These are phyloP conservation scores for Pestalotiopsis sp. DNA, from an alignment of 2,329 filamentous ascomycete species.

Conservation along the genomic window DNA sequence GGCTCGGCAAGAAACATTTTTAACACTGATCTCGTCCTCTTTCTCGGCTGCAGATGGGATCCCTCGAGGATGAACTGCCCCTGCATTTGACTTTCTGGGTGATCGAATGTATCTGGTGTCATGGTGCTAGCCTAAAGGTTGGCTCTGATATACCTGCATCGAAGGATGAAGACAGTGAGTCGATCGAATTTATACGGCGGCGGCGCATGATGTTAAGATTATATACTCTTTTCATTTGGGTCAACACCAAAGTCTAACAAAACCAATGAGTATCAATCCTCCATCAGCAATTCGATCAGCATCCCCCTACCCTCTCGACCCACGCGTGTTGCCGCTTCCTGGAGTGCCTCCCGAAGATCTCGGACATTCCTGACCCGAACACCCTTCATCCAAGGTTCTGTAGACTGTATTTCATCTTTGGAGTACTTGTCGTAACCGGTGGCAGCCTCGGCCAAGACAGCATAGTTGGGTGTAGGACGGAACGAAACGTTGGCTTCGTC, in stretches of 20 bases:
- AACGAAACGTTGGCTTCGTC: conserved; percentile 28
- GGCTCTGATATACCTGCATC: neutral
- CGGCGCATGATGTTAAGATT: too few relatives aligned
- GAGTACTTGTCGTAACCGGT: too few relatives aligned
- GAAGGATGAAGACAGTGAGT: too few relatives aligned
- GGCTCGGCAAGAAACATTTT: neutral
- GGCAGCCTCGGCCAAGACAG: too few relatives aligned
- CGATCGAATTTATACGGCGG: too few relatives aligned
- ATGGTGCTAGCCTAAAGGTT: neutral
- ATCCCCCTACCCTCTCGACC: neutral
- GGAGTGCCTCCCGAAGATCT: neutral
- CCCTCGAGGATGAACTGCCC: neutral
- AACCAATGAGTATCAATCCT: neutral
- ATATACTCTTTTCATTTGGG: neutral
- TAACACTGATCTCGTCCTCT: neutral
- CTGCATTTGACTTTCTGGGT: neutral
- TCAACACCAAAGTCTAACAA: neutral
- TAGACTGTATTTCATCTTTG: too few relatives aligned
- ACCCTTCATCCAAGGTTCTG: too few relatives aligned
- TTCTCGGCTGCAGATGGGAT: neutral
- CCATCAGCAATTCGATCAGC: neutral
- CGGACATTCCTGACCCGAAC: too few relatives aligned
- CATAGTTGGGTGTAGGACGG: conserved; percentile 11
- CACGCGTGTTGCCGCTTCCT: neutral
- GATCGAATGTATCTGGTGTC: too few relatives aligned